Evolutionary conservation across 371 early-diverging fungal species (phyloP).

Genomic region (Mucor velutinosus): DNA sequence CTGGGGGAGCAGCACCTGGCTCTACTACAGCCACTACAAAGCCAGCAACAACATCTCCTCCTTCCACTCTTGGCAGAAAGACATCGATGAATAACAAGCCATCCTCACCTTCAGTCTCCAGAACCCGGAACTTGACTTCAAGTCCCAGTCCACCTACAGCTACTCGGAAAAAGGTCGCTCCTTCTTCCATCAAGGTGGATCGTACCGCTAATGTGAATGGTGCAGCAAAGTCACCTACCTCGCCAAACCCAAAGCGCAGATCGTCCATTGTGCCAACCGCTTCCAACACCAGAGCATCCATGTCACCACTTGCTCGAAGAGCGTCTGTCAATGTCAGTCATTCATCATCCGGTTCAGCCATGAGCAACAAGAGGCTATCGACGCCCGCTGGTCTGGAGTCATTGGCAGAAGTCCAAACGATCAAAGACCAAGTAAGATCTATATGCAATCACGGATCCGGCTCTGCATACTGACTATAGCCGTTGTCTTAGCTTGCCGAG

Average conservation of each 20-base stretch:
- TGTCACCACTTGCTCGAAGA: constrained; percentile 21
- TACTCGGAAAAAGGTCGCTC: constrained; percentile 15
- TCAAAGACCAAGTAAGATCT: constrained; percentile 29
- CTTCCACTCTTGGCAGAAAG: constrained; percentile 5
- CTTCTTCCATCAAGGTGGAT: constrained; percentile 26
- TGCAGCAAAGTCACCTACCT: constrained; percentile 24
- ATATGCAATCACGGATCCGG: not conserved
- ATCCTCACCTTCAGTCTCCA: constrained; percentile 27
- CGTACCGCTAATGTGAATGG: constrained; percentile 16
- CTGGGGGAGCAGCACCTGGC: constrained; percentile 12
- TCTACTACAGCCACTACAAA: constrained; percentile 12
- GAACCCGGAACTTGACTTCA: constrained; percentile 20
- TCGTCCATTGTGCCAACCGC: constrained; percentile 30
- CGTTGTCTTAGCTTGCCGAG: constrained; percentile 14
- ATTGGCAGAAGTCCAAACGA: constrained; percentile 23
- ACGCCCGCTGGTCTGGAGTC: constrained; percentile 25
- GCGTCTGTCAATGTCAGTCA: constrained; percentile 20
- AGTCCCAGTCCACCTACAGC: constrained; percentile 11
- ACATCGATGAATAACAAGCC: constrained; percentile 6
- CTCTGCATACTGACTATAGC: not conserved
- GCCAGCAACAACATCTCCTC: constrained; percentile 15
- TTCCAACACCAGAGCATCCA: constrained; percentile 17
- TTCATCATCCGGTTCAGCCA: not conserved
- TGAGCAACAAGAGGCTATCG: constrained; percentile 15
- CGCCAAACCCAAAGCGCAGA: constrained; percentile 29